Percentiles rank a stretch among this genome's conserved stretches.
Conservation (phyloP, 73 alveolate genomes). For the Diophrys appendiculata region DNA sequence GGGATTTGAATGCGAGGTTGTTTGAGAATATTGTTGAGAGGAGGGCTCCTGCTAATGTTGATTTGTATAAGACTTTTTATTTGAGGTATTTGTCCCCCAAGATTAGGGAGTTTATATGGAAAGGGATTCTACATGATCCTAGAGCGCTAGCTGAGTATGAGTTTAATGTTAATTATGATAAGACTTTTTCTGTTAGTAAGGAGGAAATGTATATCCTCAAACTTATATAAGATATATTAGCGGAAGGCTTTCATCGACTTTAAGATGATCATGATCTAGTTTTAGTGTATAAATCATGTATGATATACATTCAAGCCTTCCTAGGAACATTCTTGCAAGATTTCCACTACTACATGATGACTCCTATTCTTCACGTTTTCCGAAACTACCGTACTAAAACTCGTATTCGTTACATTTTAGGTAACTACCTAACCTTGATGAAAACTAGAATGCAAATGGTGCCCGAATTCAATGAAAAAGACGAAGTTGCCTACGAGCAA, state of each 20-base stretch:
- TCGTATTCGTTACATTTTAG: conserved; percentile 25
- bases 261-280: conserved; percentile 44
- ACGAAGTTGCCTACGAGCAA: conserved; percentile 39
- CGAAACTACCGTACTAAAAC: conserved; percentile 33
- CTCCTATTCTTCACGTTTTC: conserved; percentile 20
- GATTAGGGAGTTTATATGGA: conserved; percentile 57
- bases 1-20: conserved; percentile 39
- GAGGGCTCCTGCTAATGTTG: conserved; percentile 38
- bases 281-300: conserved; percentile 23
- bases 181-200: conserved; percentile 42
- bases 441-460: conserved; percentile 19
- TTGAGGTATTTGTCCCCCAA: conserved; percentile 49
- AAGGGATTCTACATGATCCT: conserved; percentile 46
- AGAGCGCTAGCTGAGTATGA: conserved; percentile 39
- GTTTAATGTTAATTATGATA: conserved; percentile 27
- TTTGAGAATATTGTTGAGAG: conserved; percentile 51
- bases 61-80: conserved; percentile 26
- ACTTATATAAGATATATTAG: conserved; percentile 23
- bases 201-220: conserved; percentile 45
- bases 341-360: conserved; percentile 12
- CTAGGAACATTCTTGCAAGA: conserved; percentile 26
- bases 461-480: conserved; percentile 44
- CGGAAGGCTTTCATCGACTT: conserved; percentile 48
- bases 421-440: conserved; percentile 24
- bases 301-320: conserved; percentile 44